Conservation (phyloP, 164 flowering plant species). For the Annona cherimola region DNA sequence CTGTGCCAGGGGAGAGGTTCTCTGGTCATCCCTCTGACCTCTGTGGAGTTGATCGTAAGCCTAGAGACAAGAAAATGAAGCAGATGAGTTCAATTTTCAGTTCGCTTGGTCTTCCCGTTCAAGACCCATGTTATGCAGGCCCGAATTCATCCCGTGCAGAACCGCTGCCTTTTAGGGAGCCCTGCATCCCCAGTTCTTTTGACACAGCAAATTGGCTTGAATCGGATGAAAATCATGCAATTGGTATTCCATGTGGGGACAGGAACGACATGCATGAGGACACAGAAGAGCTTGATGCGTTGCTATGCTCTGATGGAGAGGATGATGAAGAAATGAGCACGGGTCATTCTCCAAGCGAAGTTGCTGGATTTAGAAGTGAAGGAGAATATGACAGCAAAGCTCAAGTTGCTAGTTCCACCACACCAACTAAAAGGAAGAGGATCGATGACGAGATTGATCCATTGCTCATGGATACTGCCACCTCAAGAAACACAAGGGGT, state of each 20-base stretch:
- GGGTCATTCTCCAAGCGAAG: slow-evolving; percentile 73
- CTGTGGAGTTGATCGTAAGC: slow-evolving; percentile 12
- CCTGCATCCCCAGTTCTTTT: slow-evolving; percentile 10
- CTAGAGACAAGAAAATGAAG: slow-evolving; percentile 46
- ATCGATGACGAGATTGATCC: slow-evolving; percentile 17
- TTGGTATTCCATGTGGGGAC: slow-evolving; percentile 10
- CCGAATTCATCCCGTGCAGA: slow-evolving; percentile 19
- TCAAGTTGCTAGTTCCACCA: slow-evolving; percentile 29
- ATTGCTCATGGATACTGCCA: slow-evolving; percentile 38
- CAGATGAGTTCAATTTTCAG: slow-evolving; percentile 55
- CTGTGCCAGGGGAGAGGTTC: slow-evolving; percentile 21
- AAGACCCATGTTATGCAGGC: slow-evolving; percentile 16
- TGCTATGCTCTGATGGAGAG: slow-evolving; percentile 67
- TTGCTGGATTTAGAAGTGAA: slow-evolving; percentile 28
- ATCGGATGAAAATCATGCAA: slow-evolving; percentile 15
- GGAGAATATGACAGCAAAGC: neutral
- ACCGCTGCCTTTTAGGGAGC: slow-evolving; percentile 8
- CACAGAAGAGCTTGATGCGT: slow-evolving; percentile 80
- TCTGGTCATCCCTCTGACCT: slow-evolving; percentile 2
- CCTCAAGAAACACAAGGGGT: slow-evolving; percentile 28
- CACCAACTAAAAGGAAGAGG: slow-evolving; percentile 41
- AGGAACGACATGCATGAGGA: slow-evolving; percentile 79
- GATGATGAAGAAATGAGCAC: slow-evolving; percentile 83
- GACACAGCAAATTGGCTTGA: slow-evolving; percentile 6
- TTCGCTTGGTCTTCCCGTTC: slow-evolving; percentile 31